phyloP scores from a whole-genome alignment of 306 rosid genomes.

The Geum urbanum region DNA sequence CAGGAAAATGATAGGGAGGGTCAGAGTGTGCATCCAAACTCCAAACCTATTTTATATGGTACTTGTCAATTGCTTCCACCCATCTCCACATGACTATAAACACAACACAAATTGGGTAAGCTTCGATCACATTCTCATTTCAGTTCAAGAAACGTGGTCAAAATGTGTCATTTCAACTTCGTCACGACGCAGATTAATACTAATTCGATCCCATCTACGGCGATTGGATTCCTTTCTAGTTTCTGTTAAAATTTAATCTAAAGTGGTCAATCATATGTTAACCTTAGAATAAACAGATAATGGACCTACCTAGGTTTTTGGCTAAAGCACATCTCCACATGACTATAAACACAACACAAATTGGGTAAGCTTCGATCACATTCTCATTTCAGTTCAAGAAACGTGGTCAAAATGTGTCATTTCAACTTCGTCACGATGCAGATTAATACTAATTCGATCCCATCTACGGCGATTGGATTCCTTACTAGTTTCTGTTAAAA shows the following conservation, averaged over 20 bases:
- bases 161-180: not conserved
- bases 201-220: not conserved
- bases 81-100: not conserved
- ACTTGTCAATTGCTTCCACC: constrained; percentile 14
- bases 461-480: not conserved
- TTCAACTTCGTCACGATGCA: not conserved
- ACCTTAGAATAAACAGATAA: not conserved
- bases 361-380: not conserved
- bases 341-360: not conserved
- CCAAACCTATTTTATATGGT: not conserved
- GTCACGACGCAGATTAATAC: not conserved
- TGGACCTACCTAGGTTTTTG: not conserved
- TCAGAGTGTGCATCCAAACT: not conserved
- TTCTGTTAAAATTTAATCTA: not conserved
- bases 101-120: not conserved
- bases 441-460: not conserved
- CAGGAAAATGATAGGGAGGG: constrained; percentile 12
- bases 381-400: not conserved
- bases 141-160: not conserved
- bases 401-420: not conserved
- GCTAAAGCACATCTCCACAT: not conserved
- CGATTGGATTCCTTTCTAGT: not conserved
- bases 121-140: not conserved
- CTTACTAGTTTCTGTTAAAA: not conserved
- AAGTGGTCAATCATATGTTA: not conserved